Evolutionary conservation across 169 alveolate species (phyloP), one percentile per base, ranked within the genome.

Genomic region (Plasmodium blacklocki): DNA sequence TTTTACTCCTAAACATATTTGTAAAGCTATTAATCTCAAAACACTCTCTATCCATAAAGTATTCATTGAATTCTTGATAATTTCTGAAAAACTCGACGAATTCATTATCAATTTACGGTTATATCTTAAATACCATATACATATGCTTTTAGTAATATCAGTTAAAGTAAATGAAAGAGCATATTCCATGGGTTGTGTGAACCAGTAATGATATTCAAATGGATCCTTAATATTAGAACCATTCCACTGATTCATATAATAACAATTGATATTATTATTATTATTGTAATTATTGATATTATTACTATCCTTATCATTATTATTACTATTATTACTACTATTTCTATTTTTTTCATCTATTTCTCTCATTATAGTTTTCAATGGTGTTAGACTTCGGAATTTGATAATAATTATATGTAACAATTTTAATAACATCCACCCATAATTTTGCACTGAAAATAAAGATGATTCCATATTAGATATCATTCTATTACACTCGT

Each of bases 31-130:
- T 64, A 93, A 66, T 43, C 93, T 90, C 63, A 93, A 74, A 21
- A 83, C 92, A 50, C 91, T 76, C 45, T 93, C 95, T 62, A 89
- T 74, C 95, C 94, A 93, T 62, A 89, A 67, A 18, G 90, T 70
- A 59, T 93, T 92, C 68, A 88, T 60, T 1, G 94, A 93, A 18
- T 73, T 89, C 52, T 75, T 56, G 15, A 68, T 70, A 58, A 88
- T 68, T 56, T 72, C 88, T 14, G 93, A 89, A 45, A 88, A 83
- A 70, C 23, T 73, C 23, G 73, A 29, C 8, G 94, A 89, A 26
- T 80, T 72, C 45, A 71, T 73, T 52, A 93, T 73, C 49, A 74
- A 64, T 58, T 63, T 62, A 60, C 91, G 74, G 21, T 75, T 80
- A 15, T 88, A 85, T 21, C 88, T 58, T 3, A 73, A 60, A 32